Conservation (phyloP, 2,329 filamentous ascomycete species). For the Aspergillus sclerotialis region DNA sequence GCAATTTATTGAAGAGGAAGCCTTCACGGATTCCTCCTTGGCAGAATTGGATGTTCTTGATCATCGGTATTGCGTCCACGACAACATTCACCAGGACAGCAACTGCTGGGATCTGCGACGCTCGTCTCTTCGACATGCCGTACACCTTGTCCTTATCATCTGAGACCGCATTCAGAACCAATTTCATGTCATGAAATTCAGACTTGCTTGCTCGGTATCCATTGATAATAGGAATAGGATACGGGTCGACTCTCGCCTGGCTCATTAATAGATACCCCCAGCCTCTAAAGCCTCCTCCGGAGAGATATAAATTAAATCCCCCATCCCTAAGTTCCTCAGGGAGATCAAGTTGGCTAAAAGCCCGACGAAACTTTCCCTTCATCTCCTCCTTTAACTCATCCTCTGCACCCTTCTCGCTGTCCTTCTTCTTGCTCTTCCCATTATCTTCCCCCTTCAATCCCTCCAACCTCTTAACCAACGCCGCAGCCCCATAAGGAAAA, state of each 20-base stretch:
- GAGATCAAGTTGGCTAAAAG: conserved; percentile 52
- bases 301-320: conserved; percentile 70
- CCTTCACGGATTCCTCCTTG: conserved; percentile 84
- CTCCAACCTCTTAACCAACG: conserved; percentile 50
- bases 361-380: conserved; percentile 49
- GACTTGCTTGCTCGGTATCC: conserved; percentile 61
- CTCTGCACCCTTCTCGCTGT: too few species aligned
- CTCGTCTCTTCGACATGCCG: conserved; percentile 71
- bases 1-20: conserved; percentile 65
- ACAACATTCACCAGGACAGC: conserved; percentile 72
- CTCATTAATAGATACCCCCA: conserved; percentile 89
- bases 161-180: conserved; percentile 36
- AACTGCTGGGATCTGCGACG: conserved; percentile 77
- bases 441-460: conserved; percentile 38
- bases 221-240: conserved; percentile 77
- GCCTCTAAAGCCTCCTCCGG: conserved; percentile 81
- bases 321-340: conserved; percentile 47
- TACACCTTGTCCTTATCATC: conserved; percentile 43
- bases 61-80: conserved; percentile 59
- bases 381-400: conserved; percentile 51
- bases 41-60: conserved; percentile 73
- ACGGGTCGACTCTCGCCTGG: conserved; percentile 63
- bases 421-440: too few species aligned
- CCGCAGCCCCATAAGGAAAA: conserved; percentile 64
- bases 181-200: conserved; percentile 53